Evolutionary conservation across 2,329 filamentous ascomycete species (phyloP).

Genomic region (Tolypocladium amazonense): DNA sequence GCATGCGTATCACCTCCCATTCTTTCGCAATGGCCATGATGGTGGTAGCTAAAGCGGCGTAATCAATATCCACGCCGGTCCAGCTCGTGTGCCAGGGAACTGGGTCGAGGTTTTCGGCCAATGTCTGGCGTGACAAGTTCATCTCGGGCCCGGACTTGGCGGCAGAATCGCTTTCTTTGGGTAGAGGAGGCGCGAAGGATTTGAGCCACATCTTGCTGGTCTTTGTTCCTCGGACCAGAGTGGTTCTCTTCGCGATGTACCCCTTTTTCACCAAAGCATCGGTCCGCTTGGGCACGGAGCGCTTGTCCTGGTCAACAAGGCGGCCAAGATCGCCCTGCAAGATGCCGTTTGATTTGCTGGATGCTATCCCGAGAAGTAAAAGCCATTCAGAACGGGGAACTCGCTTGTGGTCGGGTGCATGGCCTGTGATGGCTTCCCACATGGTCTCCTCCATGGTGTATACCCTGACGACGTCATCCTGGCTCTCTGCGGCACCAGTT

Average conservation of each 20-base stretch:
- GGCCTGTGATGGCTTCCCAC: slow-evolving; percentile 50
- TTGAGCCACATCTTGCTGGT: slow-evolving; percentile 54
- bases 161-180: slow-evolving; percentile 19
- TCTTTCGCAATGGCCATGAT: slow-evolving; percentile 47
- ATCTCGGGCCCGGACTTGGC: slow-evolving; percentile 19
- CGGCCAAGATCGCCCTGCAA: slow-evolving; percentile 49
- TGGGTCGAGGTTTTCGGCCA: slow-evolving; percentile 36
- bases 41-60: slow-evolving; percentile 44
- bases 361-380: slow-evolving; percentile 46
- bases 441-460: slow-evolving; percentile 43
- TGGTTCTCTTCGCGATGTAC: slow-evolving; percentile 51
- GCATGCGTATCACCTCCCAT: slow-evolving; percentile 47
- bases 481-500: not conserved
- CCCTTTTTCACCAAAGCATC: slow-evolving; percentile 48
- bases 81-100: slow-evolving; percentile 46
- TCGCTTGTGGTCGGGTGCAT: slow-evolving; percentile 47
- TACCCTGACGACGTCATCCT: slow-evolving; percentile 16
- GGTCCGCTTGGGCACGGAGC: slow-evolving; percentile 51
- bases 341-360: slow-evolving; percentile 42
- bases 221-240: slow-evolving; percentile 46
- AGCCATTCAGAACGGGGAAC: slow-evolving; percentile 50
- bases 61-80: slow-evolving; percentile 49
- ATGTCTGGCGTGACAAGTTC: slow-evolving; percentile 25
- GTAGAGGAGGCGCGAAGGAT: slow-evolving; percentile 38
- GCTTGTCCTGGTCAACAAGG: slow-evolving; percentile 50